These are phyloP conservation scores for Exophiala dermatitidis DNA, from an alignment of 2,329 filamentous ascomycete genomes.

Conservation along the genomic window DNA sequence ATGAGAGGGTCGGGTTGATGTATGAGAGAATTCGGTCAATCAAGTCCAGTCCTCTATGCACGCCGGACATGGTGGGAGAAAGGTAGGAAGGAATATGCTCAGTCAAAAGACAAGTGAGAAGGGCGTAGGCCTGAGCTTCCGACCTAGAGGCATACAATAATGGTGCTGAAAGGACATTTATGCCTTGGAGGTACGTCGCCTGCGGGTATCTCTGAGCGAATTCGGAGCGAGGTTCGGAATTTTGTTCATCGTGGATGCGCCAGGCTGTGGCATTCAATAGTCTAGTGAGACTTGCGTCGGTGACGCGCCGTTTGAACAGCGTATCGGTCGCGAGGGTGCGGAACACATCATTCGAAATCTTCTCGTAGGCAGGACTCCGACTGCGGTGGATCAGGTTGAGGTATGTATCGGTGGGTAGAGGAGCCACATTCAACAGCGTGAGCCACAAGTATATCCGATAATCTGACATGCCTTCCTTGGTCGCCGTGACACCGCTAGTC, in stretches of 20 bases:
- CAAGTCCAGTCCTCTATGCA: conserved; percentile 81
- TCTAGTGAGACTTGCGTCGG: conserved; percentile 88
- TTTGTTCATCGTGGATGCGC: conserved; percentile 74
- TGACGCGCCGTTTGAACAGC: conserved; percentile 91
- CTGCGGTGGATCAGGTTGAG: conserved; percentile 85
- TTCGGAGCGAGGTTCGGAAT: conserved; percentile 44
- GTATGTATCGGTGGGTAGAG: conserved; percentile 80
- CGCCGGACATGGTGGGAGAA: conserved; percentile 91
- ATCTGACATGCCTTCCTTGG: conserved; percentile 62
- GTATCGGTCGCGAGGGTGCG: conserved; percentile 93
- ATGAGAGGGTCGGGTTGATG: conserved; percentile 79
- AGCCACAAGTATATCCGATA: conserved; percentile 95
- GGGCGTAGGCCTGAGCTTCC: conserved; percentile 88
- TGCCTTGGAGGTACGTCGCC: conserved; percentile 76
- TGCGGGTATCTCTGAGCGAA: conserved; percentile 31
- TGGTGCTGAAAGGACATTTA: conserved; percentile 95
- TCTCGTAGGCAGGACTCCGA: conserved; percentile 87
- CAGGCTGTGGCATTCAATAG: conserved; percentile 92
- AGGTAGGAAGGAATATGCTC: conserved; percentile 89
- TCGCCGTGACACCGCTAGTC: conserved; percentile 44
- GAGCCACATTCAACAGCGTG: conserved; percentile 78
- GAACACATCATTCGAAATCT: conserved; percentile 98
- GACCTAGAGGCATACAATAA: conserved; percentile 92
- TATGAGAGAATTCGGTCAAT: conserved; percentile 89
- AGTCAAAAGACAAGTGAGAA: conserved; percentile 82